Percentiles rank a stretch among this genome's conserved stretches.
Conservation (phyloP, 164 flowering plant species). For the Liquidambar formosana region DNA sequence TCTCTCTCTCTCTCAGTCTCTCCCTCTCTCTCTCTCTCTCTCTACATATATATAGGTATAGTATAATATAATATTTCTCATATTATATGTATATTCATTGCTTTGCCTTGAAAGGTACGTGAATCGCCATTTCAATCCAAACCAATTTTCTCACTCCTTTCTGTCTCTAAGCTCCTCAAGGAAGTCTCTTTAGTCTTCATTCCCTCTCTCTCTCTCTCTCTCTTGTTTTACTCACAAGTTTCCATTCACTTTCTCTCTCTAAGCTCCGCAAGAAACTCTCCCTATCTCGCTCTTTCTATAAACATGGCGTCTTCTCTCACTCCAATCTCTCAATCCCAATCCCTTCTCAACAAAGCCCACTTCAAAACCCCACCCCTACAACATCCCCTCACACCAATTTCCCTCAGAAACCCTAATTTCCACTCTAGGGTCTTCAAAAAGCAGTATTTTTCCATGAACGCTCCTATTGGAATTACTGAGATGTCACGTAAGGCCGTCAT, state of each 20-base stretch:
- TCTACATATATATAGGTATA: too few species aligned
- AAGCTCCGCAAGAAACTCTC: too few species aligned
- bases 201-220: not conserved
- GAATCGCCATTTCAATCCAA: constrained; percentile 19
- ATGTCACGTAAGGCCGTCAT: constrained; percentile 25
- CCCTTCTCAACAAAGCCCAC: constrained; percentile 23
- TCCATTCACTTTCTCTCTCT: not conserved
- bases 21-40: too few species aligned
- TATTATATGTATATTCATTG: not conserved
- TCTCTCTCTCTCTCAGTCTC: too few species aligned
- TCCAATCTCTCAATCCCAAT: too few species aligned
- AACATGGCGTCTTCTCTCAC: constrained; percentile 19
- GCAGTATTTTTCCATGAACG: not conserved
- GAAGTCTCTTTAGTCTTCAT: too few species aligned
- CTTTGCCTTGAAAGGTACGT: constrained; percentile 23
- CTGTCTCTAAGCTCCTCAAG: too few species aligned
- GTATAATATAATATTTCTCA: too few species aligned
- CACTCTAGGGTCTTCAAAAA: constrained; percentile 1
- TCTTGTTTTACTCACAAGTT: not conserved
- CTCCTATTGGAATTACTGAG: not conserved
- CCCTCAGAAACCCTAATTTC: constrained; percentile 8
- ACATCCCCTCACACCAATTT: not conserved
- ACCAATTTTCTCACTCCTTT: not conserved
- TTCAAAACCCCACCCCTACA: not conserved
- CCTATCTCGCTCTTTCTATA: not conserved